A percentile compares a stretch with the other conserved stretches of the same genome.
These are phyloP conservation scores for Saraca asoca DNA, from an alignment of 331 rosid species.

Conservation along the genomic window DNA sequence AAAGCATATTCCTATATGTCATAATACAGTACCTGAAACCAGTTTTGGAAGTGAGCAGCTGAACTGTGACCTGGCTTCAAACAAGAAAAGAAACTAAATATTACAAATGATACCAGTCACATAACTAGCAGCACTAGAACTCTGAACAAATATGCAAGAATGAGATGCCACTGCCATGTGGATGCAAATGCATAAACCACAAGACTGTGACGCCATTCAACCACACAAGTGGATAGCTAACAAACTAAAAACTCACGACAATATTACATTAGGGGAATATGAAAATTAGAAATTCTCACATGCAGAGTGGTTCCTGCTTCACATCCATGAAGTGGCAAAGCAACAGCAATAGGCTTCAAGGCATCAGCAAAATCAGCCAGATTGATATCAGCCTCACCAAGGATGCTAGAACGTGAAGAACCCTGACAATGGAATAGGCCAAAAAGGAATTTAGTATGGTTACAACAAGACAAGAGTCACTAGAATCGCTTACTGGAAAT, in stretches of 20 bases:
- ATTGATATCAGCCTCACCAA: constrained; percentile 84
- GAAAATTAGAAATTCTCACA: constrained; percentile 61
- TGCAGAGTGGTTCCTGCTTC: constrained; percentile 82
- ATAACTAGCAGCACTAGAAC: constrained; percentile 32
- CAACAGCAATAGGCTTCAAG: constrained; percentile 72
- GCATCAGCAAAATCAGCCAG: constrained; percentile 95
- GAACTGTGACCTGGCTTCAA: constrained; percentile 87
- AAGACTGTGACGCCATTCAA: constrained; percentile 14
- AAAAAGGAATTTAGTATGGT: constrained; percentile 40
- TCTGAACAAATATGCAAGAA: constrained; percentile 21
- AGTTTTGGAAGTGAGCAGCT: constrained; percentile 96
- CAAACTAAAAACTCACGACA: constrained; percentile 3
- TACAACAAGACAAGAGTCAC: constrained; percentile 26
- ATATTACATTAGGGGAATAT: constrained; percentile 27
- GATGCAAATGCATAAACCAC: constrained; percentile 20
- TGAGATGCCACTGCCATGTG: constrained; percentile 27
- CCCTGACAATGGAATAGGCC: constrained; percentile 62
- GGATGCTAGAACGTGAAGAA: constrained; percentile 91
- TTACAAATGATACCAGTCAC: constrained; percentile 27
- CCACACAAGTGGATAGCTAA: constrained; percentile 23
- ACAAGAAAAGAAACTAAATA: constrained; percentile 41
- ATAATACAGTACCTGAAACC: constrained; percentile 81
- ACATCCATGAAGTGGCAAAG: constrained; percentile 78
- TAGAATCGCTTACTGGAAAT: constrained; percentile 11
- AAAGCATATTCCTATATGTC: constrained; percentile 38